Evolutionary conservation across 352 stramenopile genomes (phyloP).

Genomic region (Globisporangium rhizosaccharum): DNA sequence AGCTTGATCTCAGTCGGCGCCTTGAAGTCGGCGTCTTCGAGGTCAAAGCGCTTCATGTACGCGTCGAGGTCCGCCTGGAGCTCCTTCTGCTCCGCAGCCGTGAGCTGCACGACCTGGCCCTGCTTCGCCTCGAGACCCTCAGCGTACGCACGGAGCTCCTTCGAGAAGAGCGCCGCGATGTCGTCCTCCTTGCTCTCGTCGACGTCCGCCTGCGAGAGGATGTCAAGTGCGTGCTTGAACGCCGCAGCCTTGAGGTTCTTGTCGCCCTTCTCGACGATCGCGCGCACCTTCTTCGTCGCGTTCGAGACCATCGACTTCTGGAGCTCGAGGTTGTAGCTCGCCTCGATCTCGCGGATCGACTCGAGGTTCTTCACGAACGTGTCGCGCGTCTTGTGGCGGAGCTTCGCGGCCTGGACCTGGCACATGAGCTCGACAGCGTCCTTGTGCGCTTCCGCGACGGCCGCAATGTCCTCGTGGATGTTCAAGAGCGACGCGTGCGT

Average conservation of each 20-base stretch:
- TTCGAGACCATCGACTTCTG: conserved; percentile 78
- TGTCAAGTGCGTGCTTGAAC: conserved; percentile 83
- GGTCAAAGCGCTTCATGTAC: conserved; percentile 84
- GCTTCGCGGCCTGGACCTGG: conserved; percentile 79
- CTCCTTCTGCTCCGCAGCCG: conserved; percentile 71
- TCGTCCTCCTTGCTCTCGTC: conserved; percentile 84
- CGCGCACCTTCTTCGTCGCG: conserved; percentile 71
- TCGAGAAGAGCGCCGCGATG: conserved; percentile 73
- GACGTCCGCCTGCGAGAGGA: conserved; percentile 56
- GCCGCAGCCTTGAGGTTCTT: conserved; percentile 81
- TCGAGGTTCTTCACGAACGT: conserved; percentile 87
- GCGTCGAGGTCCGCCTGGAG: conserved; percentile 79
- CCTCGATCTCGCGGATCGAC: conserved; percentile 77
- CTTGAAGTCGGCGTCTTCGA: conserved; percentile 78
- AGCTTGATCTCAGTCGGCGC: conserved; percentile 81
- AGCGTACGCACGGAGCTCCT: conserved; percentile 79
- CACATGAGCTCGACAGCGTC: conserved; percentile 78
- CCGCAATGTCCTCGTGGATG: conserved; percentile 83
- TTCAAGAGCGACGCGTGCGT: conserved; percentile 79
- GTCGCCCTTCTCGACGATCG: conserved; percentile 70
- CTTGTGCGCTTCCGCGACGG: conserved; percentile 76
- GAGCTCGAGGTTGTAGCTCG: conserved; percentile 77
- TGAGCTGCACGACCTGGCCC: conserved; percentile 70
- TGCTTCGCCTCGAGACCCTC: conserved; percentile 72
- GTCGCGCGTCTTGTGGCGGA: conserved; percentile 85